Base-by-base conservation (phyloP, 345 rosid species). In the Geranium brycei region DNA sequence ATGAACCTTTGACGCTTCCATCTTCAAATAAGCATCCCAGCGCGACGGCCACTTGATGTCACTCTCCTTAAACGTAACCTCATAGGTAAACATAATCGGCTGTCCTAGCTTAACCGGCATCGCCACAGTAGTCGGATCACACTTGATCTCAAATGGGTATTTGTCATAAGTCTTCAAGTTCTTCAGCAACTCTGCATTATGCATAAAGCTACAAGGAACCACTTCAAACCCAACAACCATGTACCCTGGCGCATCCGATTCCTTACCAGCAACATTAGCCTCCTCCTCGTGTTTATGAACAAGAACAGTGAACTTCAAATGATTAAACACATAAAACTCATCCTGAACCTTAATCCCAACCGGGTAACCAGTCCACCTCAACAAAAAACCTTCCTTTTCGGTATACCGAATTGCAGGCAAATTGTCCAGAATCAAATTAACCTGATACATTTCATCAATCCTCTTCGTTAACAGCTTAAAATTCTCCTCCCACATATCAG, bases 171-270 rank as follows among this genome's bases (percentile, higher is more conserved):
- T 82, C 23, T 82, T 83, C 72, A 72, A 64, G 66, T 85, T 76
- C 82, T 87, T 89, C 14, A 78, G 76, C 0, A 83, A 60, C 32
- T 85, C 79, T 38, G 65, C 76, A 69, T 85, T 73, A 72, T 89
- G 89, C 71, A 67, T n/a, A 19, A 85, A 63, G 70, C 84, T 89
- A 51, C 96, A 89, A 40, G 95, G 95, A 65, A 87, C 80, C 11
- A 87, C 91, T 80, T 89, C 91, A 74, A 89, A 89, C 17, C 96
- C 96, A 58, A 89, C 96, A 74, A 89, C 95, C 80, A 85, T 82
- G 64, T 87, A 87, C 5, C 96, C 91, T 5, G 76, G 87, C 51
- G 23, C 67, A 51, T 79, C 87, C 1, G 82, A 78, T 3, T 74
- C 79, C 8, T 59, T 69, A 57, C 69, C 76, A 0, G 86, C 86